Evolutionary conservation across 176 grass and related monocot species (phyloP).

Genomic region (Alopecurus myosuroides): DNA sequence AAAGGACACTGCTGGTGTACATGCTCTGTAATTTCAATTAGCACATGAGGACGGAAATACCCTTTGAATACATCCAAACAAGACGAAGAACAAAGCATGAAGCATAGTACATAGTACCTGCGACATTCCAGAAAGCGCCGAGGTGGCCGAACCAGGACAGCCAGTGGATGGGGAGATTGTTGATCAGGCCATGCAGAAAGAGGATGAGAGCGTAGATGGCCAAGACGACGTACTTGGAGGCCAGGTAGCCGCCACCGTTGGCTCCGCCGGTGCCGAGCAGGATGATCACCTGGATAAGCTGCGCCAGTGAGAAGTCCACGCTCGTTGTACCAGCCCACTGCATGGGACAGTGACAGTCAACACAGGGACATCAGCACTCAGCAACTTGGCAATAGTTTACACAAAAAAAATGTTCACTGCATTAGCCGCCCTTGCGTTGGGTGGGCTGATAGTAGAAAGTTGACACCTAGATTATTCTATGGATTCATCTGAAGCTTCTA

Average conservation of each 20-base stretch:
- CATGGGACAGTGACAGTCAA: neutral
- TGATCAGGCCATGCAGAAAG: slow-evolving; percentile 35
- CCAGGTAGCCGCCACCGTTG: slow-evolving; percentile 46
- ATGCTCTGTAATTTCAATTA: too few species aligned
- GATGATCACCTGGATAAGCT: slow-evolving; percentile 54
- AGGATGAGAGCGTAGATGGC: slow-evolving; percentile 34
- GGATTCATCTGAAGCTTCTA: neutral
- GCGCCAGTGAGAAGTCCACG: slow-evolving; percentile 50
- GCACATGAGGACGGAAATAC: too few species aligned
- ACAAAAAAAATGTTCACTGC: neutral
- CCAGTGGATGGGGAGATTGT: slow-evolving; percentile 46
- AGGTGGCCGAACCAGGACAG: slow-evolving; percentile 34
- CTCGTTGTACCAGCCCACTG: slow-evolving; percentile 47
- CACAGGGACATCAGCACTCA: neutral
- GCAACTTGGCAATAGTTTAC: neutral
- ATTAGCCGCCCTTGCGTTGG: neutral
- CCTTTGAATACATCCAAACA: neutral
- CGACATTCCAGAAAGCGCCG: neutral
- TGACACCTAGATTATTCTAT: neutral
- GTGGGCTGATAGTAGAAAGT: neutral
- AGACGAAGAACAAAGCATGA: neutral
- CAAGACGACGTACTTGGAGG: slow-evolving; percentile 50
- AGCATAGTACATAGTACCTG: neutral
- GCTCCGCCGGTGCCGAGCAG: slow-evolving; percentile 48
- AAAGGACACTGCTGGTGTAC: too few species aligned